Base-by-base conservation (phyloP, 164 flowering plant genomes). In the Vitis rupestris region DNA sequence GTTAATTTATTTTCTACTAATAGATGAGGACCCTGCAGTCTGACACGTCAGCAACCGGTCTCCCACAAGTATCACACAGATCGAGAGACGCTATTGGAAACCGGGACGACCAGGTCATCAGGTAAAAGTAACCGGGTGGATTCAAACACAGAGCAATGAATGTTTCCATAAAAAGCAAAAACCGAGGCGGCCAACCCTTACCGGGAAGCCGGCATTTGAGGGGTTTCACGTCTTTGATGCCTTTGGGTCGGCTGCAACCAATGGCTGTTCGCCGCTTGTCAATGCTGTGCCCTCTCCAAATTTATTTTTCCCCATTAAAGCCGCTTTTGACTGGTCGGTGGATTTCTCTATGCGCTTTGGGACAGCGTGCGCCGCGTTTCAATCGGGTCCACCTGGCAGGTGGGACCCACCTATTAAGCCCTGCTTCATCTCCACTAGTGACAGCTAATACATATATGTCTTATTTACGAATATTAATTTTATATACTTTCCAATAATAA, bases 61-160 rank as follows among this genome's bases (percentile, higher is more conserved):
- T 10, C 15, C 15, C 54, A n/a, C 11, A 23, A 0, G 48, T 10
- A 51, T 65, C 68, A 50, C 66, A 30, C 59, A 9, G 47, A 53
- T 53, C 68, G 31, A 63, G 55, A 6, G 12, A 30, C 54, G 44
- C 44, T 37, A 2, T 37, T 37, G 44, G 27, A 37, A 65, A 65
- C 23, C 29, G 47, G 17, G 50, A 65, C 59, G 59, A 53, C 12
- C 68, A 7, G 27, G 27, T 53, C 52, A 14, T 50, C 59, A 50
- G 68, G 68, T 65, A 3, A 65, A 65, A 54, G 29, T 44, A 2
- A 31, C 59, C n/a, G 15, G 30, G 27, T 49, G 56, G 59, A 37
- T 37, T 37, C 44, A 37, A 37, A 37, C 0, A 37, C 44, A 37
- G 44, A 37, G 44, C 44, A 37, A 6, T 37, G 44, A 37, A 3